Evolutionary conservation across 1,139 yeast genomes (phyloP).

Genomic region (Pichia sp.): DNA sequence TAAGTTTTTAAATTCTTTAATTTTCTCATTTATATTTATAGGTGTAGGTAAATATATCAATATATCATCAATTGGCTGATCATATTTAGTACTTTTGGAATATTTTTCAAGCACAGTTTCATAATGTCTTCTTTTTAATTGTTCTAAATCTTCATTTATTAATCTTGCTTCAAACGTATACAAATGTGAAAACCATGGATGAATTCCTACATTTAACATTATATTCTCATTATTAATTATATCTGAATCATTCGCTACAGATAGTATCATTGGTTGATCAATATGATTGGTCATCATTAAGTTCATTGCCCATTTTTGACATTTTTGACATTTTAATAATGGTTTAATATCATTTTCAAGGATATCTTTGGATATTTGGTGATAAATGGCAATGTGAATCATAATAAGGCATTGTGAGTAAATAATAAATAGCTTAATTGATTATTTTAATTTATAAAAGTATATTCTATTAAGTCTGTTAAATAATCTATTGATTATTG

Average conservation of each 20-base stretch:
- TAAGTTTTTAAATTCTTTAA: conserved; percentile 28
- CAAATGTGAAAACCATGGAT: conserved; percentile 84
- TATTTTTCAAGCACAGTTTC: conserved; percentile 33
- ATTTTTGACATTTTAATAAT: conserved; percentile 1
- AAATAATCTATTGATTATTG: too few relatives aligned
- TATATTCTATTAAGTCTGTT: too few relatives aligned
- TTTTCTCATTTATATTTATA: conserved; percentile 35
- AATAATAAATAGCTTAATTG: too few relatives aligned
- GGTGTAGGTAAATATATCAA: conserved; percentile 59
- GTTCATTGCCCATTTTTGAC: conserved; percentile 21
- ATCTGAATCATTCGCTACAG: conserved; percentile 15
- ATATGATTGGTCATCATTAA: conserved; percentile 56
- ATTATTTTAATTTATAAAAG: too few relatives aligned
- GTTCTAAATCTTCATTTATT: conserved; percentile 10
- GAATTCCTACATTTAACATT: conserved; percentile 71
- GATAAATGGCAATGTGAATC: conserved; percentile 67
- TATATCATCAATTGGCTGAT: conserved; percentile 31
- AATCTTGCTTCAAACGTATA: conserved; percentile 33
- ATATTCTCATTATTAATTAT: conserved; percentile 28
- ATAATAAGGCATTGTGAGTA: conserved; percentile 20
- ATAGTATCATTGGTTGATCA: conserved; percentile 36
- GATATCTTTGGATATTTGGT: conserved; percentile 25
- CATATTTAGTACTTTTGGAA: conserved; percentile 4
- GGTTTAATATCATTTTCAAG: conserved; percentile 6
- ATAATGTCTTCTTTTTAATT: conserved; percentile 49